Percentiles rank a stretch among this genome's conserved stretches.
Evolutionary conservation across 106 monocot genomes (phyloP).

Genomic region (Dendrobium nobile): DNA sequence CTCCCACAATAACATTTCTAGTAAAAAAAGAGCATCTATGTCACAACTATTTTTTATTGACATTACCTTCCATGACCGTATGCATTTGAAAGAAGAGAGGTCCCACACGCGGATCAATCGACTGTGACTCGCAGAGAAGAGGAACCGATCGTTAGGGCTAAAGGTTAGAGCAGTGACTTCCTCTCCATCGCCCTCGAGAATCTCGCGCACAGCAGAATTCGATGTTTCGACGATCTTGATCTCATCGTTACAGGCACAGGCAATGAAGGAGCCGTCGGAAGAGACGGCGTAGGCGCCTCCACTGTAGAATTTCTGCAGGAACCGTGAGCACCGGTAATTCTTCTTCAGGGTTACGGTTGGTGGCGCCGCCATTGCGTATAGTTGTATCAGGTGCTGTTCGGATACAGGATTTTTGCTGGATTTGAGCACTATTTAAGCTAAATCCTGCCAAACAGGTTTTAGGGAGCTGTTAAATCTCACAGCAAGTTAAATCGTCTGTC

Average conservation of each 20-base stretch:
- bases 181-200: conserved; percentile 56
- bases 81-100: conserved; percentile 54
- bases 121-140: conserved; percentile 86
- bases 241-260: conserved; percentile 79
- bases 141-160: conserved; percentile 58
- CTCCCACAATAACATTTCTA: neutral
- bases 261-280: conserved; percentile 61
- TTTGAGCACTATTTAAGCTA: too few relatives aligned
- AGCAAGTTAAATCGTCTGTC: too few relatives aligned
- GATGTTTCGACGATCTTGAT: conserved; percentile 57
- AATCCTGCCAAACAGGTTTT: too few relatives aligned
- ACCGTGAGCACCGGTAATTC: conserved; percentile 56
- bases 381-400: too few relatives aligned
- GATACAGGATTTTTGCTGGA: too few relatives aligned
- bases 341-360: conserved; percentile 25
- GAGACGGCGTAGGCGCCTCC: conserved; percentile 70
- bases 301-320: conserved; percentile 82
- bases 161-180: conserved; percentile 62
- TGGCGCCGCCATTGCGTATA: conserved; percentile 12
- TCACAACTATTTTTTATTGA: neutral
- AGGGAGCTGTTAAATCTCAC: too few relatives aligned
- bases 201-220: conserved; percentile 36
- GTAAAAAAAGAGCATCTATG: neutral
- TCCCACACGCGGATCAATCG: conserved; percentile 87
- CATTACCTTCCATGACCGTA: conserved; percentile 91